Conservation (phyloP, 1,284 basidiomycete genomes). For the Gymnopus androsaceus region DNA sequence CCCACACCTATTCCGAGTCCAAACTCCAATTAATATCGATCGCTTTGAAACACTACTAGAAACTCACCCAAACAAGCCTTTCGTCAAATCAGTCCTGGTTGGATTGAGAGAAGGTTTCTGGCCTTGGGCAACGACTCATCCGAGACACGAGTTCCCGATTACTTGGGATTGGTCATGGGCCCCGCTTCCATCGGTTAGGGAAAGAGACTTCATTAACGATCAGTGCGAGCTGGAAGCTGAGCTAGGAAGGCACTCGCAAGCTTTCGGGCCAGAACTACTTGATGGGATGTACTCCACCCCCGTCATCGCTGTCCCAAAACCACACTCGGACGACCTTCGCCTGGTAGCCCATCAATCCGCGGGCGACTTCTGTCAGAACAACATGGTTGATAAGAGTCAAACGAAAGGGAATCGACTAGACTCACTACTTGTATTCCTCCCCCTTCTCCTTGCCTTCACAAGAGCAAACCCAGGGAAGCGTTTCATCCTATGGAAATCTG, state of each 20-base stretch:
- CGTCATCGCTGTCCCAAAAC: constrained; percentile 38
- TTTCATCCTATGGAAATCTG: constrained; percentile 32
- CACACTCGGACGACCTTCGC: constrained; percentile 30
- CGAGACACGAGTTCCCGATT: constrained; percentile 4
- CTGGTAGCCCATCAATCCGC: constrained; percentile 41
- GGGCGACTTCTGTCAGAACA: constrained; percentile 33
- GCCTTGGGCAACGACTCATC: constrained; percentile 32
- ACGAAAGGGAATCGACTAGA: no score
- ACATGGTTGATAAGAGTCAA: constrained; percentile 35
- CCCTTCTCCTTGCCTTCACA: no score
- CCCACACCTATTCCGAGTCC: constrained; percentile 34
- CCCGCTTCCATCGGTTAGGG: background rate
- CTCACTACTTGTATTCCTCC: no score
- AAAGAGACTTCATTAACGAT: constrained; percentile 24
- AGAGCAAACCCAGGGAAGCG: no score
- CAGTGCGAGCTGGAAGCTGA: constrained; percentile 33
- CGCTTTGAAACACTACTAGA: constrained; percentile 27
- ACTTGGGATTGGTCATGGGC: constrained; percentile 24
- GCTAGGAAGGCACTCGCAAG: constrained; percentile 30
- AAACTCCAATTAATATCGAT: constrained; percentile 32
- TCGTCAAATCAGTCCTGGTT: constrained; percentile 25
- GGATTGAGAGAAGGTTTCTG: constrained; percentile 39
- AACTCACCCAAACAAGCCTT: constrained; percentile 25
- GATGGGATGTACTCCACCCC: constrained; percentile 45
- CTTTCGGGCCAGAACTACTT: constrained; percentile 35